These are phyloP conservation scores for Boletus subcaerulescens DNA, from an alignment of 768 basidiomycete genomes.

Conservation along the genomic window DNA sequence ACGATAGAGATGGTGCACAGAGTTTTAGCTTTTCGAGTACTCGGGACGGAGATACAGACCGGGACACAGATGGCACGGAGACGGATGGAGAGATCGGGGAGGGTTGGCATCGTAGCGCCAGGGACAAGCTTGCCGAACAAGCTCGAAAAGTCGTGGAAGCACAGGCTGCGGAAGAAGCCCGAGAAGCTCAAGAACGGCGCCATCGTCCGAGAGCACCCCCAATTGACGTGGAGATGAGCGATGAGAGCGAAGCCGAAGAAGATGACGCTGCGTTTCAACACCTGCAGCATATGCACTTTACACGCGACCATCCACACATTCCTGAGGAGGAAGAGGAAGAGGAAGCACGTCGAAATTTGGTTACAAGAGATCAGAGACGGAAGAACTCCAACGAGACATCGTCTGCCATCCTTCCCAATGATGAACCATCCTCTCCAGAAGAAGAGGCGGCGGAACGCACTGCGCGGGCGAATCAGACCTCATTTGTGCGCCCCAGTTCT, in stretches of 20 bases:
- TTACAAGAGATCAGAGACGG: conserved; percentile 22
- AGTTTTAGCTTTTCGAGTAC: conserved; percentile 80
- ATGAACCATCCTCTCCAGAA: conserved; percentile 6
- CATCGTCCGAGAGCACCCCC: conserved; percentile 51
- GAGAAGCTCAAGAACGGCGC: conserved; percentile 48
- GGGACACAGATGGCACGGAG: conserved; percentile 47
- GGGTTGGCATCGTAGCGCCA: conserved; percentile 62
- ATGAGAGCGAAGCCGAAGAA: conserved; percentile 73
- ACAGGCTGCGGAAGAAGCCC: conserved; percentile 40
- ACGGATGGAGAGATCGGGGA: conserved; percentile 52
- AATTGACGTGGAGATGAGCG: conserved; percentile 72
- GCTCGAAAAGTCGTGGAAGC: conserved; percentile 59
- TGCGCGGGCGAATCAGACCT: conserved; percentile 13
- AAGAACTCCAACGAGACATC: conserved; percentile 25
- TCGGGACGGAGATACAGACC: conserved; percentile 48
- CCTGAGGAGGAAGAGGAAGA: conserved; percentile 69
- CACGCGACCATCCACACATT: conserved; percentile 56
- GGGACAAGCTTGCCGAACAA: conserved; percentile 66
- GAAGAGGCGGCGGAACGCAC: conserved; percentile 15
- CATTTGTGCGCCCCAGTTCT: conserved; percentile 13
- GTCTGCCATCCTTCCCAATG: conserved; percentile 34
- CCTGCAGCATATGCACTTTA: conserved; percentile 37
- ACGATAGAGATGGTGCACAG: conserved; percentile 54
- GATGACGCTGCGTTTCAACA: conserved; percentile 41
- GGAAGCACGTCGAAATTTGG: conserved; percentile 29